Evolutionary conservation across 306 rosid genomes (phyloP), one percentile per base, ranked within the genome.

Genomic region (Lithocarpus polystachyus): DNA sequence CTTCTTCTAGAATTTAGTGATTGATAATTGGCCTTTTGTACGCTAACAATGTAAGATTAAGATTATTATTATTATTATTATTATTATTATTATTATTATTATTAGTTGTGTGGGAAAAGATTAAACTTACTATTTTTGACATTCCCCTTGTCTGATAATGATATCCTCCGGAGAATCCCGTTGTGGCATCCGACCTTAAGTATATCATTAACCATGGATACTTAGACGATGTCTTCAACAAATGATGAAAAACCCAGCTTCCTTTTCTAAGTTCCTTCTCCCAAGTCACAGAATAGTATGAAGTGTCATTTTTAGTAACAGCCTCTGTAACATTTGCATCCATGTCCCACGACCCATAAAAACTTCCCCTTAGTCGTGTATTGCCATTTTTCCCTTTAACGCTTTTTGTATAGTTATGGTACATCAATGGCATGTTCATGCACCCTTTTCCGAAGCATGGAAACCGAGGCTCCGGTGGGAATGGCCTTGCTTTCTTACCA

Each of bases 161-260:
- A 84, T 89, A 89, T 9, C 90, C 88, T 51, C 92, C 92, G 15
- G 90, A 84, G 75, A 87, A 23, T 5, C 90, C 92, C 59, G 9
- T 1, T 0, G 90, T 84, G 80, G 92, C 86, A 83, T 89, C 92
- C 15, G 92, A 87, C 81, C 92, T 87, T 74, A 89, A 79, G 82
- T 87, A 89, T 61, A 89, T 85, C 90, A 89, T 87, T 69, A 89
- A 71, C 90, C 92, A 87, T n/a, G 90, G 92, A 85, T 89, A 87
- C 78, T 81, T 87, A 1, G 79, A 53, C 37, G 92, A 89, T 69
- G 92, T 89, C 81, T 73, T 85, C 85, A 89, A 81, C 45, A 89
- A 33, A 85, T 83, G 76, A 72, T 85, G 90, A 40, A 89, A 89
- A 61, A 83, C 84, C 89, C 92, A 89, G 56, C 88, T 83, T 22